Evolutionary conservation across 1,284 basidiomycete genomes (phyloP).

Genomic region (Ustilago bromivora): DNA sequence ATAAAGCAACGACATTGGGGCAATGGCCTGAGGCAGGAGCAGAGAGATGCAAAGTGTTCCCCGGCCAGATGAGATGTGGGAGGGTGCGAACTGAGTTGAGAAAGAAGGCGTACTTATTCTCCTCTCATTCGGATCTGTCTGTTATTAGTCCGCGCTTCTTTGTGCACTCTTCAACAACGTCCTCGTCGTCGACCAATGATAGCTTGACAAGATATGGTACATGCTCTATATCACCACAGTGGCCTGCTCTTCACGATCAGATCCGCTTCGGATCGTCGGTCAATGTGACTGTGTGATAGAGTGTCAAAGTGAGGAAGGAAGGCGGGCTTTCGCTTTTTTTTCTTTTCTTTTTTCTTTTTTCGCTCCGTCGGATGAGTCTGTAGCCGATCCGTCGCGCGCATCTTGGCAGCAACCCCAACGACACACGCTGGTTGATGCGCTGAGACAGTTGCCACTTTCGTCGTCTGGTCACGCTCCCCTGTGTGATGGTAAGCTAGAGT

Average conservation of each 20-base stretch:
- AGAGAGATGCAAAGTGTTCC: background rate
- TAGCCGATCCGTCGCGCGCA: slow-evolving; percentile 1
- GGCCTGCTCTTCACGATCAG: background rate
- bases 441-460: background rate
- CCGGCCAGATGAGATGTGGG: background rate
- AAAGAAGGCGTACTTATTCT: background rate
- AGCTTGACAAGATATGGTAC: background rate
- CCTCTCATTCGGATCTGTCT: background rate
- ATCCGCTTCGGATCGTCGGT: background rate
- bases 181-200: background rate
- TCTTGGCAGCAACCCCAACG: background rate
- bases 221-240: background rate
- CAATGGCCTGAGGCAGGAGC: background rate
- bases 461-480: background rate
- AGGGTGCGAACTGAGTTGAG: background rate
- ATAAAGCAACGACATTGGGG: background rate
- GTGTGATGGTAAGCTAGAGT: background rate
- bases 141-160: background rate
- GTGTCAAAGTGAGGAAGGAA: background rate
- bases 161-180: no score
- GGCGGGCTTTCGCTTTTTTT: no score
- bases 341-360: background rate
- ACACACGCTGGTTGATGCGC: background rate
- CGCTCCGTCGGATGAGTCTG: background rate
- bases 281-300: background rate